A percentile compares a stretch with the other conserved stretches of the same genome.
These are phyloP conservation scores for Solanum microdontum DNA, from an alignment of 257 asterid species.

Conservation along the genomic window DNA sequence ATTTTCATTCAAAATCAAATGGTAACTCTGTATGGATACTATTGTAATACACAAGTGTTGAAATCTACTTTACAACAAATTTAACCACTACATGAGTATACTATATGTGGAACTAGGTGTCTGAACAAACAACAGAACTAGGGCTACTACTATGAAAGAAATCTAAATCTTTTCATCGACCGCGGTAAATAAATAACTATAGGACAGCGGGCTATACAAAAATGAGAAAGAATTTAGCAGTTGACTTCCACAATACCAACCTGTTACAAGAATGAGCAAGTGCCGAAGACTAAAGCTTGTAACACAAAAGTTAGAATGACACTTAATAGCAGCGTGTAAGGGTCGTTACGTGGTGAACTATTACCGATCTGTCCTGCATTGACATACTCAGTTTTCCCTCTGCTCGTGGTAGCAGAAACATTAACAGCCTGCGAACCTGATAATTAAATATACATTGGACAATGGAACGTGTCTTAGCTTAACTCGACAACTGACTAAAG, in stretches of 20 bases:
- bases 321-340: slow-evolving; percentile 9
- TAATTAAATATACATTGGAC: neutral
- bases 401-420: slow-evolving; percentile 49
- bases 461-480: neutral
- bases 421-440: slow-evolving; percentile 66
- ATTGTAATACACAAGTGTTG: neutral
- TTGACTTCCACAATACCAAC: neutral
- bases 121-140: neutral
- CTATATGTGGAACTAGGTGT: neutral
- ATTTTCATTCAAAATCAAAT: neutral
- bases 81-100: neutral
- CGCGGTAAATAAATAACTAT: neutral
- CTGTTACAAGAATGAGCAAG: slow-evolving; percentile 29
- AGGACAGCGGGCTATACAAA: neutral
- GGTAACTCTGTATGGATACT: neutral
- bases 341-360: slow-evolving; percentile 10
- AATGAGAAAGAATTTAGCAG: neutral
- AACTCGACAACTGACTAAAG: neutral
- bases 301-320: slow-evolving; percentile 21
- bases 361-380: slow-evolving; percentile 47
- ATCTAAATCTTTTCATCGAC: neutral
- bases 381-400: slow-evolving; percentile 62
- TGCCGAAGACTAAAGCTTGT: slow-evolving; percentile 28
- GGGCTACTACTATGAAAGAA: neutral
- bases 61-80: neutral